Conservation (phyloP, 495 filamentous ascomycete species). For the Neurospora sp. region DNA sequence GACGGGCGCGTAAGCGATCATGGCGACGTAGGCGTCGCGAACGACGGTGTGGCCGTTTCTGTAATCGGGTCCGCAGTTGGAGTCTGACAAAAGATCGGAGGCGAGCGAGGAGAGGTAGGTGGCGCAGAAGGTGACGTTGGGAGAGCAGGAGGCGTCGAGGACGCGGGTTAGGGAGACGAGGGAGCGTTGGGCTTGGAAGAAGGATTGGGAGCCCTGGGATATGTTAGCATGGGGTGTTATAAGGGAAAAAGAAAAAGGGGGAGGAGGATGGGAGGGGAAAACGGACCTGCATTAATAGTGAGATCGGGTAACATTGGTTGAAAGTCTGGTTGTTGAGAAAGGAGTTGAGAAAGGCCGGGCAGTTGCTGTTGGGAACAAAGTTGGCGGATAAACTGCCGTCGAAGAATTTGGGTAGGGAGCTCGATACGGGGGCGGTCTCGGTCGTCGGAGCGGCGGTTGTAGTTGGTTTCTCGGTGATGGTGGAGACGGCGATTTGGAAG, state of each 20-base stretch:
- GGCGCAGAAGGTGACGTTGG: conserved; percentile 49
- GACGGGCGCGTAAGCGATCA: conserved; percentile 61
- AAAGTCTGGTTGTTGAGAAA: conserved; percentile 57
- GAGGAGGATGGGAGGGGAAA: not conserved
- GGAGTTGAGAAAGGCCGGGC: conserved; percentile 55
- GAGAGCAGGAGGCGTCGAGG: conserved; percentile 61
- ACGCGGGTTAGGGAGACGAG: conserved; percentile 54
- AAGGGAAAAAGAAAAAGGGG: not conserved
- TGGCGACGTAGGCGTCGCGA: conserved; percentile 50
- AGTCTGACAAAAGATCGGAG: not conserved
- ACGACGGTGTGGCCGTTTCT: conserved; percentile 55
- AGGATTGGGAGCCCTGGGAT: conserved; percentile 40
- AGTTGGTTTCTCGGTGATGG: conserved; percentile 14
- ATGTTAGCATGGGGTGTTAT: too few relatives aligned
- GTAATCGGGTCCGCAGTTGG: conserved; percentile 67
- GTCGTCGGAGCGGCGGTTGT: conserved; percentile 14
- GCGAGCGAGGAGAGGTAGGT: conserved; percentile 51
- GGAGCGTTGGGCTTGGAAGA: conserved; percentile 64
- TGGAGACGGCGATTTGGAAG: conserved; percentile 25
- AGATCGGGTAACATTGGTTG: conserved; percentile 60
- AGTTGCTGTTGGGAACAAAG: conserved; percentile 46
- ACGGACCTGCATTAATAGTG: conserved; percentile 56
- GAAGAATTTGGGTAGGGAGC: conserved; percentile 56
- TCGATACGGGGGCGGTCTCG: conserved; percentile 4
- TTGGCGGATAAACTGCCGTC: conserved; percentile 61